Percentiles rank a stretch among this genome's conserved stretches.
These are phyloP conservation scores for Chondrostereum purpureum DNA, from an alignment of 1,284 basidiomycete genomes.

Conservation along the genomic window DNA sequence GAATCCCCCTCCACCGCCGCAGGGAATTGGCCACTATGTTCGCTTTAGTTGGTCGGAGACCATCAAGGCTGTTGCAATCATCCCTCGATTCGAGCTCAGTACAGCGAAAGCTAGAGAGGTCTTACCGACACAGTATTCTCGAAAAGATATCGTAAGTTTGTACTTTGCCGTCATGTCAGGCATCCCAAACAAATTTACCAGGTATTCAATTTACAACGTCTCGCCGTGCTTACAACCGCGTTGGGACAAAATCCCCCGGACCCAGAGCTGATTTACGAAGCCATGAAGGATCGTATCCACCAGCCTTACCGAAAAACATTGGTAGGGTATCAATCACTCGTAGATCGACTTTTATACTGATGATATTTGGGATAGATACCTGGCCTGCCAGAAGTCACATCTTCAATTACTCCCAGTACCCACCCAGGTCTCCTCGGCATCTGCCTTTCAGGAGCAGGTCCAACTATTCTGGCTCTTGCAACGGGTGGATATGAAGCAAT, in stretches of 20 bases:
- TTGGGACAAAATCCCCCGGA: constrained; percentile 89
- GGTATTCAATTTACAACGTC: constrained; percentile 97
- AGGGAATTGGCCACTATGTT: constrained; percentile 92
- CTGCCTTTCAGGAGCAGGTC: constrained; percentile 96
- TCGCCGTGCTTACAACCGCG: constrained; percentile 97
- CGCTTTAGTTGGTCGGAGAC: constrained; percentile 82
- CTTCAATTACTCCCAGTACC: constrained; percentile 77
- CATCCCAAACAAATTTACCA: too few relatives aligned
- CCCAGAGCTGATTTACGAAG: constrained; percentile 93
- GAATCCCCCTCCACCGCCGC: constrained; percentile 82
- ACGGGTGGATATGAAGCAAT: constrained; percentile 79
- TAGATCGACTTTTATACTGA: too few relatives aligned
- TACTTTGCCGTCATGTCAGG: too few relatives aligned
- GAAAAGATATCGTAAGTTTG: constrained; percentile 86
- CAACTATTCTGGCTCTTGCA: constrained; percentile 96
- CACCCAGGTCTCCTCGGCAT: constrained; percentile 96
- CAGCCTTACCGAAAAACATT: constrained; percentile 92
- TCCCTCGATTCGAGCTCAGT: constrained; percentile 93
- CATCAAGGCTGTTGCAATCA: constrained; percentile 93
- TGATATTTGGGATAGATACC: constrained; percentile 68
- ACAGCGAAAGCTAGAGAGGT: constrained; percentile 93
- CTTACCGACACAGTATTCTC: constrained; percentile 77
- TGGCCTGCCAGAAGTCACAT: constrained; percentile 86
- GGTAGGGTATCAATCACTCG: constrained; percentile 51
- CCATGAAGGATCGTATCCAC: constrained; percentile 98